Conservation (phyloP, 768 basidiomycete genomes). For the Asterophora lycoperdoides region DNA sequence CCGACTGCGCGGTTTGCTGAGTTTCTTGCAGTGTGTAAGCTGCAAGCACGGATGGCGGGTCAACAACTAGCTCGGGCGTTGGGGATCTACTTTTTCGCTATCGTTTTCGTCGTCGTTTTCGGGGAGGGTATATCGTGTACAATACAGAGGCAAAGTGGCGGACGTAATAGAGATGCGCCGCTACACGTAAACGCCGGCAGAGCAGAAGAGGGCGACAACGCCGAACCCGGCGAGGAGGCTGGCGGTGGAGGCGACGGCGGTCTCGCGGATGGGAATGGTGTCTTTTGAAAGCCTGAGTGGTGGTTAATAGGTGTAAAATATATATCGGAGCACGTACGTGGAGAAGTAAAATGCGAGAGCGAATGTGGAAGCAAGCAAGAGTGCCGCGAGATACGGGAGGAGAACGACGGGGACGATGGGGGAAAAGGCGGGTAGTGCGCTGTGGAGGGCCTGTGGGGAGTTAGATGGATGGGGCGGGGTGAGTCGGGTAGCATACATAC, state of each 20-base stretch:
- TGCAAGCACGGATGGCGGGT: conserved; percentile 82
- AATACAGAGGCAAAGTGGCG: background rate
- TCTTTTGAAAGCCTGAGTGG: conserved; percentile 68
- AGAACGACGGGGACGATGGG: conserved; percentile 64
- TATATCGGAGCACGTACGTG: conserved; percentile 48
- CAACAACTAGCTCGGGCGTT: conserved; percentile 50
- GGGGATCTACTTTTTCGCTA: background rate
- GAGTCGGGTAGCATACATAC: conserved; percentile 27
- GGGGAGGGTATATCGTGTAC: conserved; percentile 9
- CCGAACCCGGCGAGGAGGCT: conserved; percentile 85
- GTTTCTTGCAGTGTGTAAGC: conserved; percentile 52
- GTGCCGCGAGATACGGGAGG: conserved; percentile 71
- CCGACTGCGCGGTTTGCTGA: background rate
- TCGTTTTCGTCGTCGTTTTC: background rate
- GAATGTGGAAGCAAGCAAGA: conserved; percentile 73
- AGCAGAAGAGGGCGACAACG: conserved; percentile 85
- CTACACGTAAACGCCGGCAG: conserved; percentile 80
- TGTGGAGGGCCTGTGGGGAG: conserved; percentile 53
- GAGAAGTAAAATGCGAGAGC: conserved; percentile 88
- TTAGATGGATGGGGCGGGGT: conserved; percentile 17
- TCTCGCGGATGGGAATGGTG: conserved; percentile 57
- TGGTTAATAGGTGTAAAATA: conserved; percentile 7
- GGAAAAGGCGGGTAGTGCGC: conserved; percentile 61
- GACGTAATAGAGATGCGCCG: background rate
- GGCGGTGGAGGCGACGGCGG: conserved; percentile 64